A percentile compares a stretch with the other conserved stretches of the same genome.
Conservation (phyloP, 1,284 basidiomycete genomes). For the Ustilago cynodontis region DNA sequence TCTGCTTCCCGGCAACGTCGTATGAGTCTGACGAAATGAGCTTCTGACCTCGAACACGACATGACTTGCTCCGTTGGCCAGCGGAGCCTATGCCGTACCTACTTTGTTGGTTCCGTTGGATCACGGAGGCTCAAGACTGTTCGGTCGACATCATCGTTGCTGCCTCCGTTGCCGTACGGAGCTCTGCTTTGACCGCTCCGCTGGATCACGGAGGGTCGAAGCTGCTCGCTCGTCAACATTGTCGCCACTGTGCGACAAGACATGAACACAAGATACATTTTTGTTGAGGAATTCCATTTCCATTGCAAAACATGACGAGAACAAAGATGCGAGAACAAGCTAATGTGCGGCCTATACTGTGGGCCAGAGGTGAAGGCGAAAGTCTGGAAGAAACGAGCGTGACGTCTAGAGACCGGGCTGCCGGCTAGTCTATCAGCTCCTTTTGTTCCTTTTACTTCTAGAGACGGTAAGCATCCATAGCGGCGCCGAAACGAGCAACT, state of each 20-base stretch:
- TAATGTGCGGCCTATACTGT: neutral
- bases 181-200: neutral
- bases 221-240: neutral
- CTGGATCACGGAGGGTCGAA: no score
- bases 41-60: no score
- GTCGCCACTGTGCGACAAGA: no score
- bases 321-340: neutral
- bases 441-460: no score
- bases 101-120: no score
- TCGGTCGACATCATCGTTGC: no score
- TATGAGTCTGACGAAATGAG: no score
- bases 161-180: no score
- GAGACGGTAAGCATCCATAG: constrained; percentile 32
- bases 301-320: constrained; percentile 15
- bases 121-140: neutral
- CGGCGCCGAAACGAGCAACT: constrained; percentile 19
- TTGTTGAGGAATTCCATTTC: neutral
- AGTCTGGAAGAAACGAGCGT: neutral
- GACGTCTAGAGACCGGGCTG: constrained; percentile 2
- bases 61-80: no score
- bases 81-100: no score
- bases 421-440: neutral
- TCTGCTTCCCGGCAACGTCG: no score
- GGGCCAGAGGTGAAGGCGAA: constrained; percentile 3
- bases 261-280: neutral